Percentiles rank a stretch among this genome's conserved stretches.
Evolutionary conservation across 495 filamentous ascomycete species (phyloP).

Genomic region (Letharia lupina): DNA sequence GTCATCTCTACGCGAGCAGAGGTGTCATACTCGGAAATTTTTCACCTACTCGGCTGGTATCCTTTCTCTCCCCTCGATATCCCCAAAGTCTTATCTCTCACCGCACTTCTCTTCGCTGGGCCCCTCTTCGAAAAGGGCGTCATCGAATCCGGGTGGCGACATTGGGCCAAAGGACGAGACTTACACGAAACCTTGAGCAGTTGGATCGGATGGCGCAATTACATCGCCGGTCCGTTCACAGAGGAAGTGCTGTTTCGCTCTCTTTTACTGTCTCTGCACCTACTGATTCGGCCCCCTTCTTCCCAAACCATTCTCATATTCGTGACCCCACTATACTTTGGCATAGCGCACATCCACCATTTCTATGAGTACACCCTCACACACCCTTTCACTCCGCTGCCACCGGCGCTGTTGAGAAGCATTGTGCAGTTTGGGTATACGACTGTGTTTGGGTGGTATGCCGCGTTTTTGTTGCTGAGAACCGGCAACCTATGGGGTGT

Average conservation of each 20-base stretch:
- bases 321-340: slow-evolving; percentile 80
- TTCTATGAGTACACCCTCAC: slow-evolving; percentile 88
- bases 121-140: slow-evolving; percentile 72
- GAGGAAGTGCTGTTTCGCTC: slow-evolving; percentile 93
- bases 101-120: slow-evolving; percentile 71
- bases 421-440: slow-evolving; percentile 88
- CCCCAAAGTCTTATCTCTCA: slow-evolving; percentile 52
- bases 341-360: slow-evolving; percentile 90
- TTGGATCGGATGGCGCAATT: slow-evolving; percentile 60
- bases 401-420: slow-evolving; percentile 55
- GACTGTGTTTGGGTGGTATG: slow-evolving; percentile 86
- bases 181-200: slow-evolving; percentile 43
- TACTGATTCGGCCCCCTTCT: slow-evolving; percentile 52
- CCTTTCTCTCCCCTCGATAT: slow-evolving; percentile 58
- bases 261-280: slow-evolving; percentile 68
- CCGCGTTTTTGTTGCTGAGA: slow-evolving; percentile 81
- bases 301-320: slow-evolving; percentile 57
- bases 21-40: slow-evolving; percentile 40
- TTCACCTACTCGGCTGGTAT: slow-evolving; percentile 67
- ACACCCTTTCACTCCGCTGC: slow-evolving; percentile 57
- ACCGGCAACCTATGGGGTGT: slow-evolving; percentile 70
- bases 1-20: slow-evolving; percentile 44
- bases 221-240: slow-evolving; percentile 68
- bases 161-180: slow-evolving; percentile 45
- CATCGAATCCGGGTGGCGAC: slow-evolving; percentile 60